Evolutionary conservation across 768 basidiomycete species (phyloP), one percentile per base, ranked within the genome.

Genomic region (Rhizopogon sp.): DNA sequence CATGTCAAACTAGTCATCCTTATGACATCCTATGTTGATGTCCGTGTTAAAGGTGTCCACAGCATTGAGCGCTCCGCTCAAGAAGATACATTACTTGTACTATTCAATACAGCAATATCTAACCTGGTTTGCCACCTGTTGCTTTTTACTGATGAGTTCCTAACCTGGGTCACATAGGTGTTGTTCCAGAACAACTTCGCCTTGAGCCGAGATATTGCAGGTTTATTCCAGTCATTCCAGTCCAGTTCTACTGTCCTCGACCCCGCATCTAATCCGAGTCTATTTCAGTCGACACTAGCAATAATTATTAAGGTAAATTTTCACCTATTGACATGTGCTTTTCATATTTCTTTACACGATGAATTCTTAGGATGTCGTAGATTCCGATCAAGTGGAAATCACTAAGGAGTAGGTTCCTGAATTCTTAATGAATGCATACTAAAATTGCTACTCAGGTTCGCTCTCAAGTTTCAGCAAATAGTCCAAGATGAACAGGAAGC

Each of bases 111-210:
- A 1, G 84, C 84, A 0, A 75, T 85, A 9, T 86, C 84, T 2
- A 85, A 85, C 60, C 62, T 85, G 57, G 83, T 83, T 54, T 3
- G 5, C 5, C 39, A 29, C 25, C 25, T 25, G 25, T 25, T 4
- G 3, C 8, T 17, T 52, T 11, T 37, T 33, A 17, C 11, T 22
- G 9, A 3, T 41, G 2, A 29, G 3, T 6, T n/a, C 1, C 39
- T 28, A 22, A 54, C 17, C 2, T 39, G 25, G 25, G 25, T 25
- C 25, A 25, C 11, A 20, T 51, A 85, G 84, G 81, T 85, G 1
- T 66, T 84, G 2, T 84, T 84, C 70, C 77, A 84, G 3, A 84
- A 85, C 54, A 85, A 85, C 52, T 85, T 85, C 53, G 81, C 83
- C 0, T 66, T 85, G 2, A 79, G 80, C 43, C 72, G 82, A n/a